Evolutionary conservation across 116 monocot genomes (phyloP), one percentile per base, ranked within the genome.

Genomic region (Papilionanthe hybrid): DNA sequence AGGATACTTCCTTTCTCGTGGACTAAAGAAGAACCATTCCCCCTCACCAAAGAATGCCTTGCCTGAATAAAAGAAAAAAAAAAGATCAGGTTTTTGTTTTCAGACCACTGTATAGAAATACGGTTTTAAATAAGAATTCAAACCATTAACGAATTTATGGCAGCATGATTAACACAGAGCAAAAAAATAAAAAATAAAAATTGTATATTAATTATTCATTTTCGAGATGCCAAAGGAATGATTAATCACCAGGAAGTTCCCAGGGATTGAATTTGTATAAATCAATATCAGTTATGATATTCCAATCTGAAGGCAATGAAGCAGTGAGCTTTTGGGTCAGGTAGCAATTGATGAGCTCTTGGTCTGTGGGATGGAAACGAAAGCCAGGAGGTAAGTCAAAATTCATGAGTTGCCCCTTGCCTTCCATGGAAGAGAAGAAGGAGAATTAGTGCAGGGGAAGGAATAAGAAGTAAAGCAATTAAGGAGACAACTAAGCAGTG

Each of bases 241-340:
- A 44, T 44, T 30, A 42, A 73, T 67, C 23, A 79, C 79, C 79
- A 41, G 79, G 79, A 72, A 79, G 79, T 9, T 79, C 72, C 79
- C 79, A 79, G 4, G 71, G 79, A 44, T 79, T 79, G 79, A 72
- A 79, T 68, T 79, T 79, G 47, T 79, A 79, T 11, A 79, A 22
- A 22, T 79, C 79, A 28, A 79, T 72, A 42, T 79, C 79, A 9
- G 79, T 45, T 29, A 79, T 58, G 15, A 80, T 73, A 42, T 44
- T 42, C 49, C 49, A 75, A 8, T 72, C 56, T 22, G 79, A 22
- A 0, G 49, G 79, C 49, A 72, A 32, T 6, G 12, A 75, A 49
- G 75, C 25, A 7, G 48, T 1, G 49, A 72, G n/a, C 53, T 79
- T 79, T 25, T 72, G 73, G 17, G n/a, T 73, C 74, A 74, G 43